Conservation (phyloP, 306 rosid genomes). For the Gastrolobium bilobum region DNA sequence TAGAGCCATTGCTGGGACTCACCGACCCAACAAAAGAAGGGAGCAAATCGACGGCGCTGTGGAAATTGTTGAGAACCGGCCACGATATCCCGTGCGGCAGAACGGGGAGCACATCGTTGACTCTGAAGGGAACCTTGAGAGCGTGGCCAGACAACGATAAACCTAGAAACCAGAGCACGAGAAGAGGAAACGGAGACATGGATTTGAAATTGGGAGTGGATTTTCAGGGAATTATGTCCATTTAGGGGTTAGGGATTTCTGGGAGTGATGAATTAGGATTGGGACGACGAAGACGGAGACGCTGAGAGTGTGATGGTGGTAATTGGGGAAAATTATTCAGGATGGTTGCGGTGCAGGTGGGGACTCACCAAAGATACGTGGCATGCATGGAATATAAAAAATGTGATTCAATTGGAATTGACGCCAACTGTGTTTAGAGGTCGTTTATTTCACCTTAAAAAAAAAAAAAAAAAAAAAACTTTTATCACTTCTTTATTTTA, state of each 20-base stretch:
- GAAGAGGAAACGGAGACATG: constrained; percentile 45
- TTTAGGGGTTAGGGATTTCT: constrained; percentile 43
- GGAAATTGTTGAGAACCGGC: constrained; percentile 91
- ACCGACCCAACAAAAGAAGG: constrained; percentile 89
- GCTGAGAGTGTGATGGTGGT: neutral
- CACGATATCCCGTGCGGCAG: constrained; percentile 85
- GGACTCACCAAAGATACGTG: constrained; percentile 35
- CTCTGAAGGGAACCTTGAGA: constrained; percentile 75
- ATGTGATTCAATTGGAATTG: neutral
- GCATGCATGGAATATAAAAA: neutral
- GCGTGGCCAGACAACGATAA: constrained; percentile 51
- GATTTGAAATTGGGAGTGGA: neutral
- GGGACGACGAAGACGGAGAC: constrained; percentile 10
- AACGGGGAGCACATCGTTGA: constrained; percentile 87
- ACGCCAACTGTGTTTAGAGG: no score
- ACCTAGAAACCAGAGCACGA: constrained; percentile 54
- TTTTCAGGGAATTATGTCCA: constrained; percentile 39
- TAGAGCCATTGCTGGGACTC: constrained; percentile 66
- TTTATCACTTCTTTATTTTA: no score
- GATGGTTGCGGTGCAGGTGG: constrained; percentile 20
- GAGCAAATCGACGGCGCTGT: constrained; percentile 92
- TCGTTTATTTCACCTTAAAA: no score
- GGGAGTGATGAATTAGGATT: neutral
- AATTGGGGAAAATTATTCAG: neutral
- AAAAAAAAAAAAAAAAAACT: no score